Evolutionary conservation across 139 green algal species (phyloP), one percentile per base, ranked within the genome.

Genomic region (Penium margaritaceum): DNA sequence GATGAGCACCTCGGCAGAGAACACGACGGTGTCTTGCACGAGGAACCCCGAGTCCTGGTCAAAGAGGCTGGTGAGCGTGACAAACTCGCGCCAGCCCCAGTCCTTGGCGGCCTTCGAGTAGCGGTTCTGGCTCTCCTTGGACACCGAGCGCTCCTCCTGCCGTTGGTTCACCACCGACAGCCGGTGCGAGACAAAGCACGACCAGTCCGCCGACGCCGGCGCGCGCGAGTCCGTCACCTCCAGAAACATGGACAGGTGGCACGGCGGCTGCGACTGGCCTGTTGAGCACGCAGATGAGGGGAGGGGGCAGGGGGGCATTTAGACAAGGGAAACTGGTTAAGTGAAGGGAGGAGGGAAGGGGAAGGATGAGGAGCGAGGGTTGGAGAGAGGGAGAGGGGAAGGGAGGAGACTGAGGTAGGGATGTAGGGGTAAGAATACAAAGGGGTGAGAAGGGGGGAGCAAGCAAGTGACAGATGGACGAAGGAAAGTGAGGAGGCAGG

Each of bases 1-100:
- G 37, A 90, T 82, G 37, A 90, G 75, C 35, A 90, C 85, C 72
- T 90, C 86, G 1, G 85, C 85, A 21, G 81, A 81, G 66, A 89
- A 88, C 0, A 87, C 82, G 5, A 88, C 82, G 29, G 74, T 77
- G 57, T 89, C 85, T 21, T 81, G 72, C 35, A 87, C 84, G 63
- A 89, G 77, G 53, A 87, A 89, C 7, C 85, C 85, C n/a, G 84
- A 75, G 63, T 89, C 85, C 44, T 81, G 66, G 58, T 91, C 87
- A 72, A 91, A 91, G 47, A 91, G 81, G 2, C 62, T 72, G 46
- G 84, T 88, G 21, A 91, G 82, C 19, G 84, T 86, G 24, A 91
- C 70, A 61, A 91, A 91, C 77, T 91, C 87, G 15, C 85, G 80
- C 85, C 85, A 91, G 37, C 87, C 87, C 87, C 87, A 91, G 81